Evolutionary conservation across 2,329 filamentous ascomycete species (phyloP), one percentile per base, ranked within the genome.

Genomic region (Fusarium tanahbumbuense): DNA sequence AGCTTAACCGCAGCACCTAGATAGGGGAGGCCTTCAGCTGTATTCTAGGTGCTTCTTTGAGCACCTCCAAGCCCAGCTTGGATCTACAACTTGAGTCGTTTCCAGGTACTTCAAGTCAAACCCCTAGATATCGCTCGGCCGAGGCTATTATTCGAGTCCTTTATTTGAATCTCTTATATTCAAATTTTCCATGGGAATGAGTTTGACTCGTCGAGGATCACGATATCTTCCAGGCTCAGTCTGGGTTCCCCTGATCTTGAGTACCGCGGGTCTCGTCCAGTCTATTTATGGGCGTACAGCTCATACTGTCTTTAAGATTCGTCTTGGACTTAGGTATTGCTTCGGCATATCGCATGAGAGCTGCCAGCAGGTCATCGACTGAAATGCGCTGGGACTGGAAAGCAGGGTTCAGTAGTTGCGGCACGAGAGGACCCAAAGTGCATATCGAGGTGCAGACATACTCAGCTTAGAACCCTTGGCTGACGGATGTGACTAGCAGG

Each of bases 381-480:
- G 6, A 16, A 46, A 60, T 64, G 58, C 56, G 58, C 61, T 63
- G 61, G 59, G 23, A 53, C 50, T 69, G 65, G 68, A 58, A 56
- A 15, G 46, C 61, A 45, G 56, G 56, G 66, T 27, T 65, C 66
- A 67, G 67, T 56, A 37, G 53, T 40, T 11, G 61, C 6, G 48
- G 52, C 37, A 16, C 1, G 1, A 58, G 41, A 52, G 57, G 10
- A 20, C 20, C 11, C 48, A 68, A 12, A 71, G 63, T 71, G 60
- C 52, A 68, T 42, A 60, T 46, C 54, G 20, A 70, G 66, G 57
- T 60, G 60, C 63, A 68, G 69, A 72, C 55, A 70, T 72, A 72
- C 70, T 72, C 67, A 70, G 69, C 59, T 54, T 18, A 5, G 55
- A 49, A 63, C 27, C 11, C 55, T 68, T 68, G 45, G 60, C 64